Base-by-base conservation (phyloP, 495 filamentous ascomycete genomes). In the Aspergillus sparsus region DNA sequence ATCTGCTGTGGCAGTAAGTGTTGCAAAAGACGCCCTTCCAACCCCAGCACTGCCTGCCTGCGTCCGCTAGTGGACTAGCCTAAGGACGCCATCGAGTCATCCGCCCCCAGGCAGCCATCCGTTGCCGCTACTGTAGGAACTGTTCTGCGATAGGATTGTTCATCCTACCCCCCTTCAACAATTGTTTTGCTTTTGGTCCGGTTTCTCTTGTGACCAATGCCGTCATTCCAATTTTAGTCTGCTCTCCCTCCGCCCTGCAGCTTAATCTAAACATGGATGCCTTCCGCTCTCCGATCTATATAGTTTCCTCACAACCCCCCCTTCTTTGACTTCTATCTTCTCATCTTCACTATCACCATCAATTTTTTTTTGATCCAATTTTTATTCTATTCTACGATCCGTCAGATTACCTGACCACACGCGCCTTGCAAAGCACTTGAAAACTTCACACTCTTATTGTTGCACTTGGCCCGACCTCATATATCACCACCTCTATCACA, bases 141-240 rank as follows among this genome's bases (percentile, higher is more conserved):
- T 51, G 12, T 51, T 31, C 3, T 27, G 21, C 3, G 21, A 27
- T 27, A 27, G 21, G 21, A 27, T 27, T 27, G 21, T 49, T 18
- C 27, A 60, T 18, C 15, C 10, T 37, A 12, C 16, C 49, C 42
- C 33, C 39, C 37, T 18, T 49, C 44, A 12, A 7, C 27, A 27
- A 47, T 36, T 27, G 35, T 35, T 55, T 55, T 31, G 33, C 50
- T 27, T 55, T 54, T 34, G 39, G 33, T 18, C 37, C 6, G 2
- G 27, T 54, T 53, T 54, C 44, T 53, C 62, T 50, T 57, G 46
- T 64, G 58, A 64, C 53, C 57, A 64, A 58, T 61, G 58, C 62
- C 53, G 58, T 58, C 58, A 64, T 58, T 59, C 55, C 45, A 49
- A 39, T 50, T 57, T 34, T 50, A 50, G 55, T 35, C 33, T 15